Percentiles rank a stretch among this genome's conserved stretches.
Evolutionary conservation across 176 grass and related monocot genomes (phyloP).

Genomic region (Musa beccarii): DNA sequence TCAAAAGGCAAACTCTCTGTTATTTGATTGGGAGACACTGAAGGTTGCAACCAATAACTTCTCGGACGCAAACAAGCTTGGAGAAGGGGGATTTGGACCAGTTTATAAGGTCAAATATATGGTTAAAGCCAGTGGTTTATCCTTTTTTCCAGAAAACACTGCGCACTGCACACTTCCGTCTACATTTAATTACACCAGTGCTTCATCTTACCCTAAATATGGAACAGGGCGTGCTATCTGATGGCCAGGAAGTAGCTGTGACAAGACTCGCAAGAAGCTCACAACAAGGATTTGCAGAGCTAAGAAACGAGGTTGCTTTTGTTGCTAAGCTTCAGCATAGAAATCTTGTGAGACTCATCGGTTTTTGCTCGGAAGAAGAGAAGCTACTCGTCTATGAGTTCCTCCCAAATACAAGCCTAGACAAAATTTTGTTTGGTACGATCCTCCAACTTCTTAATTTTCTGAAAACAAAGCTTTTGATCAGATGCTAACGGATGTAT

Average conservation of each 20-base stretch:
- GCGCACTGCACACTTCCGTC: too few species aligned
- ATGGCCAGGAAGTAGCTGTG: conserved; percentile 15
- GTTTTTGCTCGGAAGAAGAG: conserved; percentile 22
- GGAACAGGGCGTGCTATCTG: conserved; percentile 8
- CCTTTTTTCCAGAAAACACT: too few species aligned
- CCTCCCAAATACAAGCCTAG: conserved; percentile 10
- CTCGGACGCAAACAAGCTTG: neutral
- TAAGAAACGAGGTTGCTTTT: conserved; percentile 20
- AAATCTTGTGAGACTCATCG: conserved; percentile 18
- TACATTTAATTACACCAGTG: too few species aligned
- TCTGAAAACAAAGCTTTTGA: conserved; percentile 1
- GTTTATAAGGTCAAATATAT: conserved; percentile 1
- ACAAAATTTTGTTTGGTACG: conserved; percentile 25
- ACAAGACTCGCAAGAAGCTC: conserved; percentile 17
- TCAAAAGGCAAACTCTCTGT: neutral
- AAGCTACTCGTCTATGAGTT: conserved; percentile 23
- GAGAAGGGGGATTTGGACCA: neutral
- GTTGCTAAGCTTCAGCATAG: conserved; percentile 23
- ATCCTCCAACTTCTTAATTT: neutral
- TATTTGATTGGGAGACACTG: neutral
- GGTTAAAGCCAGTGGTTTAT: neutral
- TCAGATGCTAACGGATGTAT: neutral
- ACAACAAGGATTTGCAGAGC: conserved; percentile 9
- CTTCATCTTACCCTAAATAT: too few species aligned
- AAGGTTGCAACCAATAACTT: neutral